Conservation (phyloP, 1,284 basidiomycete species). For the Malassezia japonica region DNA sequence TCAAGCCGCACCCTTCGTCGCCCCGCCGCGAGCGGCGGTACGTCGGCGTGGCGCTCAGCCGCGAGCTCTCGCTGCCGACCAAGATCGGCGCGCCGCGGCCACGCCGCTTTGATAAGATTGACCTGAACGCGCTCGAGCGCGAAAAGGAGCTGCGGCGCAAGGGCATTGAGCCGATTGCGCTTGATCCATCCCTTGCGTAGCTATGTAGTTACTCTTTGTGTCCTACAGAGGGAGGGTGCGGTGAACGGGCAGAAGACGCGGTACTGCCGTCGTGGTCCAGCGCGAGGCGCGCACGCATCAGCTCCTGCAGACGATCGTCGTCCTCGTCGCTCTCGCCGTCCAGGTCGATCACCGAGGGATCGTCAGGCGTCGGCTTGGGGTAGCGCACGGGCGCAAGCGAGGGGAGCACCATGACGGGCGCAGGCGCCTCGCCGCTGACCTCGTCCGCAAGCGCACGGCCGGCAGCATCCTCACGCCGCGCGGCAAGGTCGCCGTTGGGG, state of each 20-base stretch:
- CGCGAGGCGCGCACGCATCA: constrained; percentile 30
- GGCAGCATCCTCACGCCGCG: background rate
- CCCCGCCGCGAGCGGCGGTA: constrained; percentile 32
- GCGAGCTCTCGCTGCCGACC: constrained; percentile 24
- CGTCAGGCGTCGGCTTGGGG: background rate
- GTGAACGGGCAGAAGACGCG: too few species aligned
- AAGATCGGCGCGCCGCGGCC: constrained; percentile 23
- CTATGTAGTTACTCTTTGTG: too few species aligned
- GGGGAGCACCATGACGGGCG: constrained; percentile 15
- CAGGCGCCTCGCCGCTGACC: background rate
- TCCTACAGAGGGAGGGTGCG: too few species aligned
- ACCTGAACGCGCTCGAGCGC: constrained; percentile 30
- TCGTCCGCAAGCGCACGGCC: background rate
- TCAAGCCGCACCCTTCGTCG: constrained; percentile 33
- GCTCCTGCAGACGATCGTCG: constrained; percentile 26
- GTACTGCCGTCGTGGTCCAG: background rate
- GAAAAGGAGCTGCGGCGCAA: constrained; percentile 16
- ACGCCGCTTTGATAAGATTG: constrained; percentile 37
- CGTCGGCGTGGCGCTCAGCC: constrained; percentile 36
- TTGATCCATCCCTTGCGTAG: constrained; percentile 9
- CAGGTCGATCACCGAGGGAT: constrained; percentile 15
- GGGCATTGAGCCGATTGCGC: constrained; percentile 10
- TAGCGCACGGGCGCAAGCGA: constrained; percentile 21
- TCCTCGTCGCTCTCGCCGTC: constrained; percentile 34
- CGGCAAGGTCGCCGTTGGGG: constrained; percentile 1